Conservation (phyloP, 2,329 filamentous ascomycete species). For the Magnaporthiopsis rhizophila region DNA sequence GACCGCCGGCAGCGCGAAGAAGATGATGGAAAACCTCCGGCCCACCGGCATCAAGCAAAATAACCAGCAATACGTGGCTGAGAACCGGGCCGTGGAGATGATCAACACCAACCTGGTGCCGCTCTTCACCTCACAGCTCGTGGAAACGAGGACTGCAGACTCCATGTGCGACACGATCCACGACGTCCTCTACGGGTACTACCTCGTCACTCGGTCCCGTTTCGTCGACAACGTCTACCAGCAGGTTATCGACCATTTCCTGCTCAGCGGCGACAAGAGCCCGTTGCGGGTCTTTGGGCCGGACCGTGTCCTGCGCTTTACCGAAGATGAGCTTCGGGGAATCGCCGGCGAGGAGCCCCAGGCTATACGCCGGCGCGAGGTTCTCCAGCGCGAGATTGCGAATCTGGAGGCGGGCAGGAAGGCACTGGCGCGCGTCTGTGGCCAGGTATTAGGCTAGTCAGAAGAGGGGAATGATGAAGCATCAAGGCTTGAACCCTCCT, state of each 20-base stretch:
- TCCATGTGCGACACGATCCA: conserved; percentile 39
- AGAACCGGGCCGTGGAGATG: too few relatives aligned
- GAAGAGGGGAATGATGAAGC: too few relatives aligned
- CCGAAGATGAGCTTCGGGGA: conserved; percentile 8
- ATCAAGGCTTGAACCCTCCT: too few relatives aligned
- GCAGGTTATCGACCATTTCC: conserved; percentile 47
- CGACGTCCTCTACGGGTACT: conserved; percentile 52
- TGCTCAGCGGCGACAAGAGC: conserved; percentile 37
- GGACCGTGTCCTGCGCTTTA: conserved; percentile 39
- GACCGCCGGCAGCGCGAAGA: too few relatives aligned
- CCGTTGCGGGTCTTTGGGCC: conserved; percentile 46
- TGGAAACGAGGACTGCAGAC: too few relatives aligned
- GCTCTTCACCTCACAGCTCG: too few relatives aligned
- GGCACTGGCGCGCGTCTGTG: conserved; percentile 9
- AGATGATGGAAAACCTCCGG: too few relatives aligned
- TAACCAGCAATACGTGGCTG: too few relatives aligned
- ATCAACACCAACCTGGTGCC: too few relatives aligned
- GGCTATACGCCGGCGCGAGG: conserved; percentile 8
- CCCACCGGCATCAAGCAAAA: too few relatives aligned
- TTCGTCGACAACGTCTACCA: conserved; percentile 55
- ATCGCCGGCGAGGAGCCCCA: conserved; percentile 2
- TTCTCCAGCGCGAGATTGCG: conserved; percentile 35
- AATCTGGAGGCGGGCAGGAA: conserved; percentile 29
- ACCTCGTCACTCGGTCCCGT: conserved; percentile 49
- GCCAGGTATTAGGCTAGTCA: too few relatives aligned